phyloP scores from a whole-genome alignment of 2,329 filamentous ascomycete species.

The Ceratocystis harringtonii region DNA sequence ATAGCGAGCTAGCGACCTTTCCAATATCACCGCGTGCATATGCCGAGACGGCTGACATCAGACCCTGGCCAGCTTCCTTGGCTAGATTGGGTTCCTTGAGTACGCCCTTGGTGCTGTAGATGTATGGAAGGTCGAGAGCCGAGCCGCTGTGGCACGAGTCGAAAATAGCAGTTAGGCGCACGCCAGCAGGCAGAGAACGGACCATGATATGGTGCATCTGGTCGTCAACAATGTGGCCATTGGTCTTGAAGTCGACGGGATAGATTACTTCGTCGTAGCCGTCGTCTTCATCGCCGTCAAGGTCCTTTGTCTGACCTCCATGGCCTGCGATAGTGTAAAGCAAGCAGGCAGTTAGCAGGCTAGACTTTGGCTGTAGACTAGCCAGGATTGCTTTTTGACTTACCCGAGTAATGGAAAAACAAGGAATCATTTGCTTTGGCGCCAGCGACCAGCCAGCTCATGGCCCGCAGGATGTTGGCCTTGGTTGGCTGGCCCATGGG shows the following conservation, averaged over 20 bases:
- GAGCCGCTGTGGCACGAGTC: slow-evolving; percentile 45
- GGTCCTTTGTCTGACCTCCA: slow-evolving; percentile 40
- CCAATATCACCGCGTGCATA: slow-evolving; percentile 69
- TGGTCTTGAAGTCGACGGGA: slow-evolving; percentile 38
- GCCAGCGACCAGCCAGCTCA: slow-evolving; percentile 45
- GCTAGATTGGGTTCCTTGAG: slow-evolving; percentile 60
- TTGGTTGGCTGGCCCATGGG: slow-evolving; percentile 42
- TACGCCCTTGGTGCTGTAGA: slow-evolving; percentile 52
- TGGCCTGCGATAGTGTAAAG: slow-evolving; percentile 26
- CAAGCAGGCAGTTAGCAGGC: background rate
- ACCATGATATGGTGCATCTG: slow-evolving; percentile 52
- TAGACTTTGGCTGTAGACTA: background rate
- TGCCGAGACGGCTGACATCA: slow-evolving; percentile 52
- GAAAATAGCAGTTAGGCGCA: slow-evolving; percentile 43
- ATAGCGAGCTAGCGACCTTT: slow-evolving; percentile 57
- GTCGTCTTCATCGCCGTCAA: slow-evolving; percentile 42
- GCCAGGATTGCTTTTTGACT: background rate
- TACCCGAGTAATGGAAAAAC: slow-evolving; percentile 44
- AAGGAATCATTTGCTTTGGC: slow-evolving; percentile 41
- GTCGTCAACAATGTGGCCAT: slow-evolving; percentile 42
- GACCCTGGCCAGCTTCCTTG: slow-evolving; percentile 53
- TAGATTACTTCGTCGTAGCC: slow-evolving; percentile 45
- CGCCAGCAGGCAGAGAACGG: slow-evolving; percentile 46
- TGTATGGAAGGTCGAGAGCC: slow-evolving; percentile 41
- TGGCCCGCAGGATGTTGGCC: slow-evolving; percentile 39